Evolutionary conservation across 257 asterid genomes (phyloP).

Genomic region (Solanum chiquidenum): DNA sequence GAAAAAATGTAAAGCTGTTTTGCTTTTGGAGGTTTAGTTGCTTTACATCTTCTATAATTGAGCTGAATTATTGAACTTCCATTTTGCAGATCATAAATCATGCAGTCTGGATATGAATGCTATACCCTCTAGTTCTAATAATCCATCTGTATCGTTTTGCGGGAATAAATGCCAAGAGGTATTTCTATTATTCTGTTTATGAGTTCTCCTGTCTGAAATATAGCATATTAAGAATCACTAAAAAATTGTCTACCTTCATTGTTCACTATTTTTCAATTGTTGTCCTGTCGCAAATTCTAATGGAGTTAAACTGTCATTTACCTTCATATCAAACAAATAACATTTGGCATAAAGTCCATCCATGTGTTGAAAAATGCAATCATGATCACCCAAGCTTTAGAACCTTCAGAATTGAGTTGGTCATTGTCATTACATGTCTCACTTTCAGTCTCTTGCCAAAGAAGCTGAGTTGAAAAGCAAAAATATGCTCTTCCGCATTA

Average conservation of each 20-base stretch:
- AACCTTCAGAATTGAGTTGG: not conserved
- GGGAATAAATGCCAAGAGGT: conserved; percentile 87
- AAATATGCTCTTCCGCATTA: not conserved
- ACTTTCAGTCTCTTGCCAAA: not conserved
- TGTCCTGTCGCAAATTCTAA: not conserved
- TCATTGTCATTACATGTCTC: not conserved
- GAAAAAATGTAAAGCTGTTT: conserved; percentile 53
- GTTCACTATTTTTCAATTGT: not conserved
- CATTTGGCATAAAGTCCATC: not conserved
- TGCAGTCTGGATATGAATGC: conserved; percentile 38
- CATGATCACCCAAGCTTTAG: not conserved
- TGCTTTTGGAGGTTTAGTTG: conserved; percentile 1
- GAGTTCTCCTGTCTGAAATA: not conserved
- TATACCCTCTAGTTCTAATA: conserved; percentile 30
- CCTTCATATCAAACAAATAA: not conserved
- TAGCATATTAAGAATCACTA: not conserved
- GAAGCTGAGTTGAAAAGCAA: not conserved
- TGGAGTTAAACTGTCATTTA: not conserved
- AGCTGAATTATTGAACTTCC: conserved; percentile 5
- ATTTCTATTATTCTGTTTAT: conserved; percentile 2
- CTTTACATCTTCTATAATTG: not conserved
- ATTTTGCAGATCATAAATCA: conserved; percentile 59
- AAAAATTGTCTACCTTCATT: not conserved
- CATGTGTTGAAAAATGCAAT: not conserved
- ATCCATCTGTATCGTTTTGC: conserved; percentile 39